Evolutionary conservation across 2,329 filamentous ascomycete genomes (phyloP).

Genomic region (Arachnomyces sp.): DNA sequence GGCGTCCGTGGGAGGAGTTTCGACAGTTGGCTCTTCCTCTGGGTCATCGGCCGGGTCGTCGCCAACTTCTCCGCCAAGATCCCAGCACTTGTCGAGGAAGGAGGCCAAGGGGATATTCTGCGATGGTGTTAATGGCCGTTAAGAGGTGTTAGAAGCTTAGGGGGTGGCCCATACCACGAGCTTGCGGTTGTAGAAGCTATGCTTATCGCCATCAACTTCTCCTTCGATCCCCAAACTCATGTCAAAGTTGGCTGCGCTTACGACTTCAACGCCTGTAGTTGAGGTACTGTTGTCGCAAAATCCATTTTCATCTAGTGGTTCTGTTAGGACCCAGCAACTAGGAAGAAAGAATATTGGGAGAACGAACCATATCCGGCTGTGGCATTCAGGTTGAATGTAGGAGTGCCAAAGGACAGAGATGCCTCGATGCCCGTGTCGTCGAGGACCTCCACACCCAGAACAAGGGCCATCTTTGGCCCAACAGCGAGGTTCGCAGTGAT

Average conservation of each 20-base stretch:
- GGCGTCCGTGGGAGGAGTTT: too few species aligned
- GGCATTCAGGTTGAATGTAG: conserved; percentile 8
- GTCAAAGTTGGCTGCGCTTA: conserved; percentile 8
- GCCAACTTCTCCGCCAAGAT: too few species aligned
- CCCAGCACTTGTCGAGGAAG: conserved; percentile 5
- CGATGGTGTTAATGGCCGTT: too few species aligned
- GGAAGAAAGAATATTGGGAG: neutral
- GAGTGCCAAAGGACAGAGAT: conserved; percentile 8
- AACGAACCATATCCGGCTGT: conserved; percentile 12
- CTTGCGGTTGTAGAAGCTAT: conserved; percentile 3
- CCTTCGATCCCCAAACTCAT: conserved; percentile 3
- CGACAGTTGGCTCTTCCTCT: too few species aligned
- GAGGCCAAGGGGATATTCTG: conserved; percentile 4
- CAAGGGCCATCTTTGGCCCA: conserved; percentile 17
- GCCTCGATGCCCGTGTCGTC: conserved; percentile 8
- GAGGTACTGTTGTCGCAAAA: conserved; percentile 11
- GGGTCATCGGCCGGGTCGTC: conserved; percentile 2
- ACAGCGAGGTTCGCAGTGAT: conserved; percentile 15
- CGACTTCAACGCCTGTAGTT: conserved; percentile 7
- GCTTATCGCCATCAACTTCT: neutral
- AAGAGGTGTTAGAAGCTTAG: too few species aligned
- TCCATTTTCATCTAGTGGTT: conserved; percentile 9
- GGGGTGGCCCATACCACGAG: conserved; percentile 1
- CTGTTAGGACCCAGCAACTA: neutral
- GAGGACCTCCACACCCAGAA: conserved; percentile 20